phyloP scores from a whole-genome alignment of 129 eudicot species.

The sunflower (Helianthus annuus) region DNA sequence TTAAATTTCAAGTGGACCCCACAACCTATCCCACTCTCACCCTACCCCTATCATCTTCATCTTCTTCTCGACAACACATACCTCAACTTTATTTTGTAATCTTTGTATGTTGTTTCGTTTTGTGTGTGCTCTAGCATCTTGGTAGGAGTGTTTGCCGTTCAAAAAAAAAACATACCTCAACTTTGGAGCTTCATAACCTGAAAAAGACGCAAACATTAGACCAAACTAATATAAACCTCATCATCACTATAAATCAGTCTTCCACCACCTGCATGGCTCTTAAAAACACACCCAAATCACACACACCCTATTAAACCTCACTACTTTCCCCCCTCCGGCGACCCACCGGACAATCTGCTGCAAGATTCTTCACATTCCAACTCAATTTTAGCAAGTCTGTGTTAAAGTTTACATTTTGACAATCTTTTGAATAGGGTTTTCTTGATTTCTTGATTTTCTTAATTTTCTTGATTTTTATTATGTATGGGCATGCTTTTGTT shows the following conservation, averaged over 20 bases:
- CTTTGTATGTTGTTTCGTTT: too few relatives aligned
- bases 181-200: too few relatives aligned
- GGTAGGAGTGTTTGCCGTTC: too few relatives aligned
- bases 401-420: slow-evolving; percentile 28
- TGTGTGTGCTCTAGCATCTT: too few relatives aligned
- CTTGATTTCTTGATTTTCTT: background rate
- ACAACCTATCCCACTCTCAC: too few relatives aligned
- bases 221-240: slow-evolving; percentile 3
- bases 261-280: slow-evolving; percentile 55
- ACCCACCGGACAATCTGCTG: background rate
- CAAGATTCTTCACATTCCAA: slow-evolving; percentile 14
- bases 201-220: too few relatives aligned
- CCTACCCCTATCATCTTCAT: too few relatives aligned
- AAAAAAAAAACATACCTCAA: too few relatives aligned
- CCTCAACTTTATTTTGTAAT: too few relatives aligned
- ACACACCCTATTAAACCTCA: slow-evolving; percentile 41
- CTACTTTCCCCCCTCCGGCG: slow-evolving; percentile 40
- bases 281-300: too few relatives aligned
- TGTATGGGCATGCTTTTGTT: slow-evolving; percentile 2
- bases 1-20: too few relatives aligned
- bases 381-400: slow-evolving; percentile 29
- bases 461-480: background rate
- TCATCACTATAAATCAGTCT: slow-evolving; percentile 26
- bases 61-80: too few relatives aligned
- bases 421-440: slow-evolving; percentile 16